A percentile compares a stretch with the other conserved stretches of the same genome.
Evolutionary conservation across 345 rosid genomes (phyloP).

Genomic region (Arabis hirsuta): DNA sequence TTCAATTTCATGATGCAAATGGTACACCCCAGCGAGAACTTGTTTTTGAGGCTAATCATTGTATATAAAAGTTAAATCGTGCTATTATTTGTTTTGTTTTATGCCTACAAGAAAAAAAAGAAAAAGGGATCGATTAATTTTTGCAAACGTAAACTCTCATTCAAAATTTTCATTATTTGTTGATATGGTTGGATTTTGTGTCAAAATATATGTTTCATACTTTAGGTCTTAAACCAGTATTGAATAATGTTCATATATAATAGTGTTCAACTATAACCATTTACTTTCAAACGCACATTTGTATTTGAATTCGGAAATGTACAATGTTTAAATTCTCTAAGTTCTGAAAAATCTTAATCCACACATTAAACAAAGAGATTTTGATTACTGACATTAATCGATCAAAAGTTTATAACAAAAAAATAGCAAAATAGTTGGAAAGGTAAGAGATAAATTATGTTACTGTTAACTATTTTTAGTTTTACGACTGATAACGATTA

Average conservation of each 20-base stretch:
- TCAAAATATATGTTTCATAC: constrained; percentile 2
- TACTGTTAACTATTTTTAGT: too few species aligned
- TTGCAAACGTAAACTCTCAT: neutral
- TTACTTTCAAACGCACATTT: too few species aligned
- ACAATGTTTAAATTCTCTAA: neutral
- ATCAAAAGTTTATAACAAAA: too few species aligned
- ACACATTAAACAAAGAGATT: neutral
- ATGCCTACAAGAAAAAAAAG: neutral
- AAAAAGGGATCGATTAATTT: neutral
- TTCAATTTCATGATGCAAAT: neutral
- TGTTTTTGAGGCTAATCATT: constrained; percentile 32
- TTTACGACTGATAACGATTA: too few species aligned
- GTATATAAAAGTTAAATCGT: constrained; percentile 5
- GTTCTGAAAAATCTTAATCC: neutral
- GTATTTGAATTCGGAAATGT: neutral
- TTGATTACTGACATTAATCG: too few species aligned
- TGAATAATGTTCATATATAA: too few species aligned
- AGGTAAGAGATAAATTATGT: too few species aligned
- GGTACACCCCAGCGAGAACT: constrained; percentile 18
- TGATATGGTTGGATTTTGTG: neutral
- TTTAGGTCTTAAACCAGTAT: neutral
- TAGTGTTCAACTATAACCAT: too few species aligned
- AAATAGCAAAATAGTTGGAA: too few species aligned
- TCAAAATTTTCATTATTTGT: neutral
- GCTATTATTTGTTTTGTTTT: neutral